Conservation (phyloP, 192 early-diverging fungal species). For the Glomus cerebriforme region DNA sequence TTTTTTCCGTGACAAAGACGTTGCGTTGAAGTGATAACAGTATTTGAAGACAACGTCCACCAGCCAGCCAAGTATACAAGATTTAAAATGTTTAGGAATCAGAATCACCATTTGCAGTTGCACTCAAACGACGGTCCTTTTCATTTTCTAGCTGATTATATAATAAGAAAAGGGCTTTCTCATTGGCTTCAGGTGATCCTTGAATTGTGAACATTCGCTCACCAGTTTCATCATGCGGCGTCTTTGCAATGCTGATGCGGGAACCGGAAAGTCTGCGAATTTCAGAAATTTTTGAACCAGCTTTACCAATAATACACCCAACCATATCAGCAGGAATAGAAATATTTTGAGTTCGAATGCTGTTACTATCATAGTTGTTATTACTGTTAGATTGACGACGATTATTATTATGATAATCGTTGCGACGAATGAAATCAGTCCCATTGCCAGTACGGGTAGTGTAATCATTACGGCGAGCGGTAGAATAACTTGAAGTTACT, state of each 20-base stretch:
- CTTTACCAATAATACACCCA: slow-evolving; percentile 97
- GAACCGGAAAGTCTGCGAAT: slow-evolving; percentile 79
- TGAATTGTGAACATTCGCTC: slow-evolving; percentile 93
- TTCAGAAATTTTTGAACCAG: slow-evolving; percentile 79
- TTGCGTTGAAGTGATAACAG: neutral
- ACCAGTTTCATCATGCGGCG: slow-evolving; percentile 72
- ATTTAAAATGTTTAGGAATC: slow-evolving; percentile 9
- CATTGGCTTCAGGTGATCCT: slow-evolving; percentile 83
- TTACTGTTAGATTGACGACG: slow-evolving; percentile 32
- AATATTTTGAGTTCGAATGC: slow-evolving; percentile 83
- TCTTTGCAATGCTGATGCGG: slow-evolving; percentile 88
- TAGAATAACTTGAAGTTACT: slow-evolving; percentile 33
- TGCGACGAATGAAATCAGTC: slow-evolving; percentile 49
- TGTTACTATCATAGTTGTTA: slow-evolving; percentile 40
- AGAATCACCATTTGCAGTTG: slow-evolving; percentile 32
- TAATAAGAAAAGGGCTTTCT: slow-evolving; percentile 88
- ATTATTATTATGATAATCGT: slow-evolving; percentile 21
- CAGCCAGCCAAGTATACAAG: neutral
- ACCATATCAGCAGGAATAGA: slow-evolving; percentile 94
- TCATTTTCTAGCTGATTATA: slow-evolving; percentile 89
- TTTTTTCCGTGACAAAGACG: neutral
- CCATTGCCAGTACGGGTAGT: slow-evolving; percentile 60
- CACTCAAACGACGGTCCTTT: slow-evolving; percentile 73
- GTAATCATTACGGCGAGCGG: slow-evolving; percentile 34
- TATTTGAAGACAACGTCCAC: neutral